Percentiles rank a stretch among this genome's conserved stretches.
Conservation (phyloP, 805 yeast species). For the Kuraishia cidri region DNA sequence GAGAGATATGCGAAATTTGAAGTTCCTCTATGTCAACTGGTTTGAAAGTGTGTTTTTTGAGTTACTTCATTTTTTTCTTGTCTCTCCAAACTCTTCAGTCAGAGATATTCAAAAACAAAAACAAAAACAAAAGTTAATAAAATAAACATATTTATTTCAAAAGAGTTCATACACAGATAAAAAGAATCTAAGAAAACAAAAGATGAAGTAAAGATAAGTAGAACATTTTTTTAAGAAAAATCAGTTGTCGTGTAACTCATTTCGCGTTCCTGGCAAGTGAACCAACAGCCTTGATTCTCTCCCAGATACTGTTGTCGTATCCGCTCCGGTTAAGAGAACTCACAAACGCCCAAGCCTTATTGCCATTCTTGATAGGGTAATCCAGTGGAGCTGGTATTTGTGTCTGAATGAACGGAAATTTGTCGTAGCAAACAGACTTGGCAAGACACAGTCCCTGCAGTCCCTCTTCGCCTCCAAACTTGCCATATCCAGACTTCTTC, state of each 20-base stretch:
- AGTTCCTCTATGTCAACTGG: no score
- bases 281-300: slow-evolving; percentile 44
- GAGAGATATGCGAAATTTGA: no score
- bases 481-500: slow-evolving; percentile 91
- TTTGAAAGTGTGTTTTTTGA: no score
- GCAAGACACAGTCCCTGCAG: slow-evolving; percentile 81
- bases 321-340: slow-evolving; percentile 76
- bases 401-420: slow-evolving; percentile 68
- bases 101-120: no score
- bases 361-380: slow-evolving; percentile 78
- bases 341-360: slow-evolving; percentile 86
- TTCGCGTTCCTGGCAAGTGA: slow-evolving; percentile 40
- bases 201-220: no score
- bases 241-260: slow-evolving; percentile 2
- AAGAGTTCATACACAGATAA: no score
- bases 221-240: not conserved
- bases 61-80: no score
- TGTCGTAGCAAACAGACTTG: slow-evolving; percentile 83
- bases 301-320: slow-evolving; percentile 70
- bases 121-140: not conserved
- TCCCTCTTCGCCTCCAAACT: slow-evolving; percentile 98
- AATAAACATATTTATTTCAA: not conserved
- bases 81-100: no score
- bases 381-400: slow-evolving; percentile 84
- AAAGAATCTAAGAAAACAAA: no score